Conservation (phyloP, 768 basidiomycete genomes). For the Austroboletus festivus region DNA sequence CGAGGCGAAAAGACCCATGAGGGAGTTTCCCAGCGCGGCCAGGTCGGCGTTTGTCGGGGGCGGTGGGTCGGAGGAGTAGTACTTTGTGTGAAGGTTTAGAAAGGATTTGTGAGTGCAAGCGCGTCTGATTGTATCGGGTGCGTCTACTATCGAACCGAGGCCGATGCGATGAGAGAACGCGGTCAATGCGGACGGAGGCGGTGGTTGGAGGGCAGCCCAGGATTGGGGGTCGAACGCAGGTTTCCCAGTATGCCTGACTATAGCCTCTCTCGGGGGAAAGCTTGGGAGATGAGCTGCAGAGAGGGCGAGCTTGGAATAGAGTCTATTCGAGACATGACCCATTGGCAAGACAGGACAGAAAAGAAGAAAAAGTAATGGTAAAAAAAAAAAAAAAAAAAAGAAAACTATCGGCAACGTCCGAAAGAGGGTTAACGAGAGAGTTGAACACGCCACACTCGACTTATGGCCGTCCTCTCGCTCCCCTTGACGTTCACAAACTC, state of each 20-base stretch:
- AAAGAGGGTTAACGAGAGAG: too few species aligned
- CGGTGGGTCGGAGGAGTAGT: constrained; percentile 51
- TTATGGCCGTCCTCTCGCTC: constrained; percentile 85
- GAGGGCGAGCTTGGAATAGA: constrained; percentile 46
- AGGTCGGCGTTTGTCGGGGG: constrained; percentile 75
- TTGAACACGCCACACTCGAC: too few species aligned
- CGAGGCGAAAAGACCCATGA: constrained; percentile 86
- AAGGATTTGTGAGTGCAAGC: constrained; percentile 81
- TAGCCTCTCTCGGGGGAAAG: constrained; percentile 63
- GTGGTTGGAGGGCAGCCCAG: constrained; percentile 72
- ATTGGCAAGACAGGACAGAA: constrained; percentile 31
- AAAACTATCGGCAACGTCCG: constrained; percentile 28
- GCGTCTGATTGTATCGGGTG: constrained; percentile 58
- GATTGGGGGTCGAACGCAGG: constrained; percentile 57
- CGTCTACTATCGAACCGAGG: constrained; percentile 53
- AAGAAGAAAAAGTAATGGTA: constrained; percentile 17
- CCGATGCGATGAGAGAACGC: constrained; percentile 79
- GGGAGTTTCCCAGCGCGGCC: constrained; percentile 74
- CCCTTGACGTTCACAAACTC: constrained; percentile 89
- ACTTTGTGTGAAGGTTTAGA: constrained; percentile 49
- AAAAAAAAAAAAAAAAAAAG: constrained; percentile 11
- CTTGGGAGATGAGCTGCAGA: constrained; percentile 50
- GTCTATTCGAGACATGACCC: constrained; percentile 55
- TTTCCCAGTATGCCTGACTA: constrained; percentile 34
- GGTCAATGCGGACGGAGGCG: constrained; percentile 65